Evolutionary conservation across 371 early-diverging fungal genomes (phyloP), one percentile per base, ranked within the genome.

Genomic region (Rhizomucor pusillus): DNA sequence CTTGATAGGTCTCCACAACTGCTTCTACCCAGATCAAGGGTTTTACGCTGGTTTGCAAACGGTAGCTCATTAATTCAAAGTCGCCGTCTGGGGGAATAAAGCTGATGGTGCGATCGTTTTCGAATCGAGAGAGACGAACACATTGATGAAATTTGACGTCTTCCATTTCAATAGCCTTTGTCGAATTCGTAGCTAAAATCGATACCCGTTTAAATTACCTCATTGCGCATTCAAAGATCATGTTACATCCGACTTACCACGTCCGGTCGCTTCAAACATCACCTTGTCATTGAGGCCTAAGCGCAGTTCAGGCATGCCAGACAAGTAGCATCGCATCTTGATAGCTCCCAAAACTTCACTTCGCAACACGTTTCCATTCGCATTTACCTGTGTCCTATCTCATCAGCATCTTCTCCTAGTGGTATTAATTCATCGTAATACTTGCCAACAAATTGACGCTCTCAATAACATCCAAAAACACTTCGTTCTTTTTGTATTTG

Each of bases 101-200:
- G 54, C 85, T 88, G 62, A 98, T 98, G 5, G 99, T 97, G 47
- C 99, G 90, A 73, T 97, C 97, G 56, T 85, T 92, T 62, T 97
- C 97, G 62, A 98, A 98, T 60, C 92, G 84, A 33, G 93, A 92
- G 54, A 98, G 75, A 10, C 96, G 87, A 33, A 98, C 99, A 69
- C 99, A 98, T 67, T 98, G 99, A 73, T 99, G 99, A 80, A 99
- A 99, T 62, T 97, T 95, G 63, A 97, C 94, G 70, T 99, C 99
- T 73, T 99, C 99, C 94, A 99, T 94, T 61, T 99, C 99, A 33
- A 99, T 91, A 3, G 98, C 92, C 67, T 97, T 97, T 52, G 95
- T 90, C 64, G 90, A 90, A 5, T 88, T 80, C 19, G 85, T 61
- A 12, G 62, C 71, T 71, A 54, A 5, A 11, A 41, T 41, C 3